phyloP scores from a whole-genome alignment of 805 yeast species.

The Wickerhamiella bombiphila region DNA sequence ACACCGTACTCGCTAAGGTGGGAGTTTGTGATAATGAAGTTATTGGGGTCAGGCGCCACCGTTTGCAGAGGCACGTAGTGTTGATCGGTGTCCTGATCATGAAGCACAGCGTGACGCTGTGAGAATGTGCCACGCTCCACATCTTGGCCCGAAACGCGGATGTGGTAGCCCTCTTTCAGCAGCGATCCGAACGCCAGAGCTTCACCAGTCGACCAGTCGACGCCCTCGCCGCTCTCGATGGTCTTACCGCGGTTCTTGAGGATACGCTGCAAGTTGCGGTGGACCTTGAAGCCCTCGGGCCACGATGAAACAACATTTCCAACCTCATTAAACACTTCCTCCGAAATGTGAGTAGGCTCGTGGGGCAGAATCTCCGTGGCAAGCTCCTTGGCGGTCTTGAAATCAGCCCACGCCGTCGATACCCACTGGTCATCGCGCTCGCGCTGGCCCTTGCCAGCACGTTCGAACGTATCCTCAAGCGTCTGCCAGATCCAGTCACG shows the following conservation, averaged over 20 bases:
- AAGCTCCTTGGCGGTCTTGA: slow-evolving; percentile 92
- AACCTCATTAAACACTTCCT: slow-evolving; percentile 52
- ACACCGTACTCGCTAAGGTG: slow-evolving; percentile 98
- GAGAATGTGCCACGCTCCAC: slow-evolving; percentile 99
- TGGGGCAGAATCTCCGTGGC: slow-evolving; percentile 94
- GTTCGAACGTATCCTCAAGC: slow-evolving; percentile 77
- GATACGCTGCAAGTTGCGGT: slow-evolving; percentile 92
- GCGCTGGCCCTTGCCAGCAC: slow-evolving; percentile 81
- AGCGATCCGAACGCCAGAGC: slow-evolving; percentile 94
- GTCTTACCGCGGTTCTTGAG: slow-evolving; percentile 76
- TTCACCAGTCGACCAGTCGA: slow-evolving; percentile 99
- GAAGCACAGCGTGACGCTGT: slow-evolving; percentile 96
- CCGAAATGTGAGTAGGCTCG: slow-evolving; percentile 83
- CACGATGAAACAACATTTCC: slow-evolving; percentile 68
- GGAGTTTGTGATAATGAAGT: slow-evolving; percentile 80
- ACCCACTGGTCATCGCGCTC: slow-evolving; percentile 91
- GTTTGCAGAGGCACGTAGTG: slow-evolving; percentile 77
- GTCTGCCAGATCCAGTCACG: slow-evolving; percentile 95
- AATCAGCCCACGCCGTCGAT: slow-evolving; percentile 97
- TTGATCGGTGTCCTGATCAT: slow-evolving; percentile 79
- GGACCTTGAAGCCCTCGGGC: slow-evolving; percentile 79
- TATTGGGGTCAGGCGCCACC: slow-evolving; percentile 67
- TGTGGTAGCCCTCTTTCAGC: slow-evolving; percentile 84
- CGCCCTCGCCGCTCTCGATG: slow-evolving; percentile 76
- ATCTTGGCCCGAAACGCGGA: slow-evolving; percentile 97